Conservation (phyloP, 345 rosid species). For the Camelina sativa region DNA sequence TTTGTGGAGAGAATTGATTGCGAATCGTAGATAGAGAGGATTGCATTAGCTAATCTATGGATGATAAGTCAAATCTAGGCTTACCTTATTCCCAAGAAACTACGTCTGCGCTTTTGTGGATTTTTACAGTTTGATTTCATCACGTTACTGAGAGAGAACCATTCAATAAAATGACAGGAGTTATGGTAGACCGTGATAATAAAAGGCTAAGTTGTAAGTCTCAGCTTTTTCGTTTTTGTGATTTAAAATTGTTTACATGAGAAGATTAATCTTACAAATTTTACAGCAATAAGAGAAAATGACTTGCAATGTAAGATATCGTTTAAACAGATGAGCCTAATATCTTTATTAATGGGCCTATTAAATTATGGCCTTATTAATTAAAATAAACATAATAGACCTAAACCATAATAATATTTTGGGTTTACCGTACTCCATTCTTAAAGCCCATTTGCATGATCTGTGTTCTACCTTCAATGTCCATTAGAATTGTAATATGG, state of each 20-base stretch:
- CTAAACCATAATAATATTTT: neutral
- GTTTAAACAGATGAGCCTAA: neutral
- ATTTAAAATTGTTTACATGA: neutral
- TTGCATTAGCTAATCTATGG: conserved; percentile 20
- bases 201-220: neutral
- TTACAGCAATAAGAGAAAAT: neutral
- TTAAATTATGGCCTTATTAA: neutral
- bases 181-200: conserved; percentile 26
- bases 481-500: too few species aligned
- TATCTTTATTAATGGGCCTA: neutral
- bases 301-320: neutral
- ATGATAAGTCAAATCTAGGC: conserved; percentile 36
- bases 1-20: conserved; percentile 7
- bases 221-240: conserved; percentile 19
- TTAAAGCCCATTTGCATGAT: neutral
- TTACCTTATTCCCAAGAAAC: conserved; percentile 28
- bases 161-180: conserved; percentile 11
- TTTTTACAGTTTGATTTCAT: conserved; percentile 18
- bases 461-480: neutral
- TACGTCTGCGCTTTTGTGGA: conserved; percentile 7
- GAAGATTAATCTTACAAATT: neutral
- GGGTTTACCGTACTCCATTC: neutral
- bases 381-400: neutral
- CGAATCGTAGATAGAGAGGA: conserved; percentile 14
- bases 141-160: neutral